Percentiles rank a stretch among this genome's conserved stretches.
phyloP scores from a whole-genome alignment of 2,329 filamentous ascomycete genomes.

The Botrytis tulipae region DNA sequence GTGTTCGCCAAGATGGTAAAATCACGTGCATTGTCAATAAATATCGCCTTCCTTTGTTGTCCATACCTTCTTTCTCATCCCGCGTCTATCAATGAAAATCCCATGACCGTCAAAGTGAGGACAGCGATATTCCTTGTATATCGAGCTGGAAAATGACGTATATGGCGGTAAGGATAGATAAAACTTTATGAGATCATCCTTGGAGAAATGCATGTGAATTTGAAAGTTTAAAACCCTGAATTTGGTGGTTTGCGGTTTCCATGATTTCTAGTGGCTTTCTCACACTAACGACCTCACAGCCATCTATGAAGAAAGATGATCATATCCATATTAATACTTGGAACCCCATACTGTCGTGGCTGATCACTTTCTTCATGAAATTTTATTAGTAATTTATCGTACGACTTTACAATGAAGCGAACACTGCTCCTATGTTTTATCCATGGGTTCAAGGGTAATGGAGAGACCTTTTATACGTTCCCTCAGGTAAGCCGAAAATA shows the following conservation, averaged over 20 bases:
- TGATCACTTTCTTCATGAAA: not conserved
- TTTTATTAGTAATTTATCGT: not conserved
- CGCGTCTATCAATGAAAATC: not conserved
- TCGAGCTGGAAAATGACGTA: conserved; percentile 10
- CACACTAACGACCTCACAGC: not conserved
- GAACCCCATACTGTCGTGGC: not conserved
- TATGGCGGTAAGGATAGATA: not conserved
- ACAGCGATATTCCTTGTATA: not conserved
- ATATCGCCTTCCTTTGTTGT: not conserved
- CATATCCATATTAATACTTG: conserved; percentile 4
- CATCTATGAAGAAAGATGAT: not conserved
- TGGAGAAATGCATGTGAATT: not conserved
- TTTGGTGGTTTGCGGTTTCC: not conserved
- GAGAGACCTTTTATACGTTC: conserved; percentile 68
- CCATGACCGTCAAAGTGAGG: not conserved
- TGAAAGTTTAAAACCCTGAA: conserved; percentile 9
- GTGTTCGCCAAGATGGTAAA: not conserved
- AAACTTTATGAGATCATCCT: conserved; percentile 10
- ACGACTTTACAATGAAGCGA: conserved; percentile 45
- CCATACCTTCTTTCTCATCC: not conserved
- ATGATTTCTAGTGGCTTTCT: not conserved
- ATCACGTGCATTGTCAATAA: not conserved
- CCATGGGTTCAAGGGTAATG: conserved; percentile 69
- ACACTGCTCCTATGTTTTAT: conserved; percentile 71
- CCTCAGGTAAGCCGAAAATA: conserved; percentile 46